Evolutionary conservation across 2,329 filamentous ascomycete species (phyloP).

Genomic region (Exophiala aquamarina): DNA sequence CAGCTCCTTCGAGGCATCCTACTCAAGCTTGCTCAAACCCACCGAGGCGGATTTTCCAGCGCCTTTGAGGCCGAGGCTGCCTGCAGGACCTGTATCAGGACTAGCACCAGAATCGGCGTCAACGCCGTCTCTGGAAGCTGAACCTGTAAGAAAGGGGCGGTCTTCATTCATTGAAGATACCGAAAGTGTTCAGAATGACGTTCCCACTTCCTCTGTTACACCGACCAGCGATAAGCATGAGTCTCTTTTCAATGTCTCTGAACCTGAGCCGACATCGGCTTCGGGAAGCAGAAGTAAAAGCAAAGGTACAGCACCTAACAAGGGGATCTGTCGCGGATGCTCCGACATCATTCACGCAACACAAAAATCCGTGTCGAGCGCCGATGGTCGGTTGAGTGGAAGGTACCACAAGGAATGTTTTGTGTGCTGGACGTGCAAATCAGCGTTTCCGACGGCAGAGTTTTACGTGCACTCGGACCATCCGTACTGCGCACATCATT

Average conservation of each 20-base stretch:
- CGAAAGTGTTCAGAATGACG: neutral
- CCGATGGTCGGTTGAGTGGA: conserved; percentile 86
- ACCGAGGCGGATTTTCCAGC: conserved; percentile 35
- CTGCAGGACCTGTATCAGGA: no score
- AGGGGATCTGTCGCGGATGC: conserved; percentile 83
- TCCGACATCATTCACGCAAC: conserved; percentile 69
- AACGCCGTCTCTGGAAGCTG: conserved; percentile 35
- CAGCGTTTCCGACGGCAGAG: conserved; percentile 80
- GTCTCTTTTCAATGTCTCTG: neutral
- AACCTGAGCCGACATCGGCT: neutral
- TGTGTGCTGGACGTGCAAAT: conserved; percentile 78
- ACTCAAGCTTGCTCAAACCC: conserved; percentile 38
- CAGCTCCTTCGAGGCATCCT: conserved; percentile 18
- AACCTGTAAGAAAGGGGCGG: neutral
- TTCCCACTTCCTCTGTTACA: neutral
- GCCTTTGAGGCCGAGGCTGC: conserved; percentile 16
- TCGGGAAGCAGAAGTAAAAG: conserved; percentile 4
- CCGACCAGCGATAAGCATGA: neutral
- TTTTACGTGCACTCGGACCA: conserved; percentile 89
- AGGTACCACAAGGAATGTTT: conserved; percentile 96
- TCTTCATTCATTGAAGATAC: neutral
- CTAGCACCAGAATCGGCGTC: conserved; percentile 46
- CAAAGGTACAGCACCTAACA: conserved; percentile 32
- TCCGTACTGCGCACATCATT: conserved; percentile 89
- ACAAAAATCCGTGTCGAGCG: conserved; percentile 83